Conservation (phyloP, 805 yeast genomes). For the Pichia rugopelliculosa region DNA sequence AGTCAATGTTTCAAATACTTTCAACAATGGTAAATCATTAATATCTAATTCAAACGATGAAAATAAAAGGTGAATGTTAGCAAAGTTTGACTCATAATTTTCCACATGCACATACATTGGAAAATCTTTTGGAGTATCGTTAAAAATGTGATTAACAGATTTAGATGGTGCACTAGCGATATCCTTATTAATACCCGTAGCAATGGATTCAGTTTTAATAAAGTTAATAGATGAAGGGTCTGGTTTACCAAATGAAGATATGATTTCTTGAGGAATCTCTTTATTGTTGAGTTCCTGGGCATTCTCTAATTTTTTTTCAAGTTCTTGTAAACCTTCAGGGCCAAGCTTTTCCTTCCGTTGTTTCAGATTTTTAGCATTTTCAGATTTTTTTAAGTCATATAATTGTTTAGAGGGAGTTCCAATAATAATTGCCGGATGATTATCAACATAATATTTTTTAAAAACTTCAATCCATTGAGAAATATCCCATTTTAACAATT, state of each 20-base stretch:
- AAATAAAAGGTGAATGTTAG: conserved; percentile 56
- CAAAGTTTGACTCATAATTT: conserved; percentile 70
- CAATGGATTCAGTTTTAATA: conserved; percentile 59
- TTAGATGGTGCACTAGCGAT: conserved; percentile 20
- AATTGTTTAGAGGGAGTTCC: conserved; percentile 64
- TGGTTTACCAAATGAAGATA: conserved; percentile 59
- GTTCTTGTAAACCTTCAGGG: conserved; percentile 46
- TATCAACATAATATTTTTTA: conserved; percentile 46
- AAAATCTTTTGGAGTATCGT: conserved; percentile 37
- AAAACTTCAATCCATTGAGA: conserved; percentile 62
- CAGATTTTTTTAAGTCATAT: conserved; percentile 45
- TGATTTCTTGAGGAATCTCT: conserved; percentile 66
- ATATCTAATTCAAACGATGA: conserved; percentile 48
- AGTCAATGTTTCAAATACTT: conserved; percentile 59
- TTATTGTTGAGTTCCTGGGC: conserved; percentile 65
- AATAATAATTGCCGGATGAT: conserved; percentile 56
- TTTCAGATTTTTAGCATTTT: conserved; percentile 40
- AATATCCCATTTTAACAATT: conserved; percentile 50
- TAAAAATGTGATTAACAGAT: conserved; percentile 14
- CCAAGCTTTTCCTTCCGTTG: conserved; percentile 50
- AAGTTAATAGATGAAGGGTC: conserved; percentile 70
- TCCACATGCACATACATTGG: conserved; percentile 76
- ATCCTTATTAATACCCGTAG: conserved; percentile 43
- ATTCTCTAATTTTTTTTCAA: conserved; percentile 42
- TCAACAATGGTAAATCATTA: conserved; percentile 54